A percentile compares a stretch with the other conserved stretches of the same genome.
These are phyloP conservation scores for Isoetes taiwanensis DNA, from an alignment of 75 land plant genomes.

Conservation along the genomic window DNA sequence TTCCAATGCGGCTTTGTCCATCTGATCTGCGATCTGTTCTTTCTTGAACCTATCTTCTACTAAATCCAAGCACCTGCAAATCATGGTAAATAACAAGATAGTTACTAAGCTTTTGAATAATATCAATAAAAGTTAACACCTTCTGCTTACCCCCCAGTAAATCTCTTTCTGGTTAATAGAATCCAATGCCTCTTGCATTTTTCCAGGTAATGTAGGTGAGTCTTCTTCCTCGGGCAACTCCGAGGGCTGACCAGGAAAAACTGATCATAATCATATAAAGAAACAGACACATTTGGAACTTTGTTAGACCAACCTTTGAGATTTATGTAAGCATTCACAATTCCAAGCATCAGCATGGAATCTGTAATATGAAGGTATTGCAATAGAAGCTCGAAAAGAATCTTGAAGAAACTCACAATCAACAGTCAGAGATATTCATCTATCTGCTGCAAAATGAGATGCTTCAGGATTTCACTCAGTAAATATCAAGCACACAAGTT, in stretches of 20 bases:
- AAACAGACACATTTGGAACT: no score
- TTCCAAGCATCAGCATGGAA: conserved; percentile 68
- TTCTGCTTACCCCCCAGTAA: conserved; percentile 94
- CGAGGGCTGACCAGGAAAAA: conserved; percentile 72
- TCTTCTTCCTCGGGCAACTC: conserved; percentile 73
- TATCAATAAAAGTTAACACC: no score
- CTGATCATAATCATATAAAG: no score
- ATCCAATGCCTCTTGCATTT: conserved; percentile 53
- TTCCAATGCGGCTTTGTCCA: no score
- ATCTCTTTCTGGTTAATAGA: conserved; percentile 86
- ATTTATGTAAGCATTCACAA: conserved; percentile 83
- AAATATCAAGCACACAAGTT: no score
- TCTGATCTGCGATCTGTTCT: no score
- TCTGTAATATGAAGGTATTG: conserved; percentile 79
- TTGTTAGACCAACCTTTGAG: conserved; percentile 53
- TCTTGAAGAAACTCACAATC: conserved; percentile 31
- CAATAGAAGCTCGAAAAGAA: conserved; percentile 79
- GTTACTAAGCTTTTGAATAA: no score
- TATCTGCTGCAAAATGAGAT: no score
- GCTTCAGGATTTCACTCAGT: no score
- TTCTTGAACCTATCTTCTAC: no score
- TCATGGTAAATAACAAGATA: no score
- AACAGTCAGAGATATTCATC: not conserved
- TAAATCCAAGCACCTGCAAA: no score
- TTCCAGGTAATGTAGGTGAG: conserved; percentile 35